phyloP scores from a whole-genome alignment of 768 basidiomycete species.

The Suillus alpinus region DNA sequence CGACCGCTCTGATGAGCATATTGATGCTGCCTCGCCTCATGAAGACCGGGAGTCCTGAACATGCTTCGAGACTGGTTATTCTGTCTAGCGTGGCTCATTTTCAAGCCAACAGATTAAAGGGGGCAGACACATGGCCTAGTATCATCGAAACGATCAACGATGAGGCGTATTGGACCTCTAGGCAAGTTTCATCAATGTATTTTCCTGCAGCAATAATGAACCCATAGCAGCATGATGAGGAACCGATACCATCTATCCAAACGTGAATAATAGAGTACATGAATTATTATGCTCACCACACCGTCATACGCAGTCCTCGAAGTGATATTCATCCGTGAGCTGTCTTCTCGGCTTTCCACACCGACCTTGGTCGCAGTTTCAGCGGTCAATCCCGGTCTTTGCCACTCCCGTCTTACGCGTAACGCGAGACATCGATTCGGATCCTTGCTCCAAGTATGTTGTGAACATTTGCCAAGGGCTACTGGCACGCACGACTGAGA shows the following conservation, averaged over 20 bases:
- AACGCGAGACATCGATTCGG: slow-evolving; percentile 17
- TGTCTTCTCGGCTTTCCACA: slow-evolving; percentile 29
- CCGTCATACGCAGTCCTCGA: slow-evolving; percentile 26
- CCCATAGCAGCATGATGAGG: slow-evolving; percentile 18
- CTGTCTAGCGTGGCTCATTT: slow-evolving; percentile 30
- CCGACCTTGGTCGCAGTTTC: slow-evolving; percentile 28
- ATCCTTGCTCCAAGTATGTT: background rate
- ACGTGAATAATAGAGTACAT: slow-evolving; percentile 10
- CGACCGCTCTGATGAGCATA: slow-evolving; percentile 33
- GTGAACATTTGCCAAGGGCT: slow-evolving; percentile 15
- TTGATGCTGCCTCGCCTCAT: slow-evolving; percentile 34
- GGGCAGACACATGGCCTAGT: slow-evolving; percentile 14
- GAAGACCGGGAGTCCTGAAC: slow-evolving; percentile 20
- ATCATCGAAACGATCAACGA: slow-evolving; percentile 30
- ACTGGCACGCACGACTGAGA: slow-evolving; percentile 31
- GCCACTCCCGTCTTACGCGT: slow-evolving; percentile 32
- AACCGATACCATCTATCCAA: slow-evolving; percentile 25
- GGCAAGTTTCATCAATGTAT: slow-evolving; percentile 12
- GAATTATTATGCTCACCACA: slow-evolving; percentile 1
- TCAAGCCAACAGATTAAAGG: slow-evolving; percentile 10
- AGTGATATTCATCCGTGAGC: slow-evolving; percentile 35
- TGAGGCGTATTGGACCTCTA: slow-evolving; percentile 24
- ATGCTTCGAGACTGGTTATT: slow-evolving; percentile 28
- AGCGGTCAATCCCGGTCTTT: slow-evolving; percentile 35
- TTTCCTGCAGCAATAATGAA: slow-evolving; percentile 3